Base-by-base conservation (phyloP, 495 filamentous ascomycete genomes). In the Hypoxylon perforatum region DNA sequence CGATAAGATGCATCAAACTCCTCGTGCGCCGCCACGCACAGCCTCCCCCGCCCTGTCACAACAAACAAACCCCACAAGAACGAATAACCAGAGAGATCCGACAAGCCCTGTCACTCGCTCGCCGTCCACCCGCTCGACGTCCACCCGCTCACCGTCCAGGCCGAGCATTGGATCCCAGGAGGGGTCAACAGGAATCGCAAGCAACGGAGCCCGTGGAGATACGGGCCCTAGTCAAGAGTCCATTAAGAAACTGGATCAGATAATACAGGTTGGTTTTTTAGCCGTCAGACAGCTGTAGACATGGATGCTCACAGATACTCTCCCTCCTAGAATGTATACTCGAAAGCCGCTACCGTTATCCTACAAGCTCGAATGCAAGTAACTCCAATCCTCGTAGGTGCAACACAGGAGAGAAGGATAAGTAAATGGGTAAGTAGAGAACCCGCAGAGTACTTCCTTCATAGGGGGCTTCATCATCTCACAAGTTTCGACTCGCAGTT, bases 381-480 rank as follows among this genome's bases (percentile, higher is more conserved):
- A 9, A 87, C 88, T 22, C 90, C 86, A 15, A 80, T 85, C 18
- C 67, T 80, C 75, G 86, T 81, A 59, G 76, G 70, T 80, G 88
- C 38, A 83, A 85, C 50, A 70, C 78, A 15, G 39, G 69, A 72
- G 38, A 87, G 85, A 61, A 90, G 87, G 72, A 83, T 90, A 48
- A 97, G 97, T 70, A 92, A 91, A 87, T 98, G 95, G 95, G 96
- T 98, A 90, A 73, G 92, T 85, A 18, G 33, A 63, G n/a, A 59
- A 21, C 4, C 51, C 55, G 17, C 30, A 54, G 44, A 36, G 39
- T 28, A 33, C 51, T 63, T 33, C 21, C 51, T 63, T 33, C 21
- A 36, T 10, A 36, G 21, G 15, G 59, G 39, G 23, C 53, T 58
- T 36, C 21, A 11, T 11, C 6, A 28, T 69, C 58, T 75, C 25